Evolutionary conservation across 2,329 filamentous ascomycete genomes (phyloP), one percentile per base, ranked within the genome.

Genomic region (Ceratocystis destructans): DNA sequence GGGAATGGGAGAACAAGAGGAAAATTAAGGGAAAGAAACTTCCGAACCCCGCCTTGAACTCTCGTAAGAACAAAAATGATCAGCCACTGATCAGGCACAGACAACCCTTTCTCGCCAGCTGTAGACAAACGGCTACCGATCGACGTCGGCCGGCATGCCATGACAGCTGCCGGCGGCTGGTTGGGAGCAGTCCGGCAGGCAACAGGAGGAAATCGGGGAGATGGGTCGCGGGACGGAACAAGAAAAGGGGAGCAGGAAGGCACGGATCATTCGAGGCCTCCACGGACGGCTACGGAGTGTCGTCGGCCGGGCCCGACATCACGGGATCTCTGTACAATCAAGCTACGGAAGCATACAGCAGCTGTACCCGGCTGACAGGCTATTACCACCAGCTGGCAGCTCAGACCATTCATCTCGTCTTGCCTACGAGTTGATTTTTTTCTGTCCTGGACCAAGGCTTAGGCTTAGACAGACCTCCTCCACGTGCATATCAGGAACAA

Each of bases 151-250:
- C 37, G 37, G 37, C 37, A 41, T 41, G 53, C 1, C 12, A 37
- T 59, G 55, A 22, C 55, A 59, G 55, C 55, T 59, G 55, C 55
- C 55, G 55, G 55, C 55, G 55, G 55, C 55, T 59, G 55, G 55
- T 57, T 57, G 6, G 22, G 28, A 17, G 20, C 22, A 6, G 15
- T 4, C 25, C 28, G 55, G 31, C 28, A 57, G 17, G 12, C 25
- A 31, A 4, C 10, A n/a, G 46, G 12, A 53, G 12, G 37, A 37
- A 62, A 45, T 28, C 28, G 45, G 37, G 20, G 48, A 31, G 31
- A 20, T 33, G 12, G 55, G 2, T 25, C 22, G 28, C 6, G 12
- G 1, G 5, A 17, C 22, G 22, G n/a, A 53, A 15, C 3, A 41
- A 15, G 37, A 3, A 48, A n/a, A 7, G 48, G n/a, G 7, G 12